A percentile compares a stretch with the other conserved stretches of the same genome.
phyloP scores from a whole-genome alignment of 768 basidiomycete genomes.

The Amanita rubescens region DNA sequence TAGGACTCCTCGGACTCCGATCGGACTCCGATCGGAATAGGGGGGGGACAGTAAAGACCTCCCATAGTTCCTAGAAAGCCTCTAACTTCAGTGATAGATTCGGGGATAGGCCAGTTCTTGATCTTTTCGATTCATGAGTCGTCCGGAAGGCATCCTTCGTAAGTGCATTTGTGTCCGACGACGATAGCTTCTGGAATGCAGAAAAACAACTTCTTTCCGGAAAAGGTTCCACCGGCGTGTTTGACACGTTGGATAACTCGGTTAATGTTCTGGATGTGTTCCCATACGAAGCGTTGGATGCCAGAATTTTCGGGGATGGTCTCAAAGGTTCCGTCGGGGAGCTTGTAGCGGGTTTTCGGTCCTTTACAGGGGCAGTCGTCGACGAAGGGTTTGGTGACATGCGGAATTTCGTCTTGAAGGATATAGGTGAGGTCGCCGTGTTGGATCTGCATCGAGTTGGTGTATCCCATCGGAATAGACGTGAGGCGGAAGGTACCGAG shows the following conservation, averaged over 20 bases:
- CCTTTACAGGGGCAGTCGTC: slow-evolving; percentile 20
- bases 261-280: slow-evolving; percentile 28
- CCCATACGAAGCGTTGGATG: slow-evolving; percentile 29
- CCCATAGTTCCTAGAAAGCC: neutral
- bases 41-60: no score
- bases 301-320: slow-evolving; percentile 18
- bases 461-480: slow-evolving; percentile 13
- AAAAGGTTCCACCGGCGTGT: slow-evolving; percentile 22
- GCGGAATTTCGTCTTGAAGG: slow-evolving; percentile 32
- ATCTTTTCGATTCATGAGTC: neutral
- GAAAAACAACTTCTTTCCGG: slow-evolving; percentile 5
- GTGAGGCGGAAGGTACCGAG: slow-evolving; percentile 5
- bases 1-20: no score
- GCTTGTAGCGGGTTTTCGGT: slow-evolving; percentile 22
- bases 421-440: slow-evolving; percentile 22
- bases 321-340: slow-evolving; percentile 15
- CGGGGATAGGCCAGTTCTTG: neutral
- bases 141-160: neutral
- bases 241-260: slow-evolving; percentile 25
- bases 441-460: slow-evolving; percentile 15
- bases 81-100: neutral
- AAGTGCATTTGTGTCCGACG: neutral
- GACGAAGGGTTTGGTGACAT: slow-evolving; percentile 25
- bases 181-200: neutral
- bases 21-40: no score